phyloP scores from a whole-genome alignment of 345 rosid genomes.

The Heritiera fomes region DNA sequence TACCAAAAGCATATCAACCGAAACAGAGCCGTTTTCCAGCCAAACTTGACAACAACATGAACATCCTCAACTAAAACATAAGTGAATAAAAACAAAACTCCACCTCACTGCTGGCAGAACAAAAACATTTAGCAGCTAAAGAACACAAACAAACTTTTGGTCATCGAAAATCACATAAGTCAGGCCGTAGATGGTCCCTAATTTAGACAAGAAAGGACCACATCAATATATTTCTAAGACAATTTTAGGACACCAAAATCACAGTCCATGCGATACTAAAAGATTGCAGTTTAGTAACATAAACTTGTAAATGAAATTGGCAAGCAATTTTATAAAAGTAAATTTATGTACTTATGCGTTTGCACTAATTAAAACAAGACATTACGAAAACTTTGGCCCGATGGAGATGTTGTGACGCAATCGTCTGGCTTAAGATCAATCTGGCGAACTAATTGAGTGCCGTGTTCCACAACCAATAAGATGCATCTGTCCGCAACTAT shows the following conservation, averaged over 20 bases:
- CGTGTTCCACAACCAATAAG: slow-evolving; percentile 65
- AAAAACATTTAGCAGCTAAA: not conserved
- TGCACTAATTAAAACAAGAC: not conserved
- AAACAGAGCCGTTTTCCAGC: not conserved
- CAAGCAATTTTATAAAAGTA: not conserved
- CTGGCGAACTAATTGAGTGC: slow-evolving; percentile 54
- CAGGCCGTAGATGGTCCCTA: not conserved
- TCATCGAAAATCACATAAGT: not conserved
- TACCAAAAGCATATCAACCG: not conserved
- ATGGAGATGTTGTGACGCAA: slow-evolving; percentile 48
- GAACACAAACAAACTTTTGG: not conserved
- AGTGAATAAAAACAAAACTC: not conserved
- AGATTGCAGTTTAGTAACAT: not conserved
- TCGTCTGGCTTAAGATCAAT: slow-evolving; percentile 64
- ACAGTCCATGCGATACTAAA: not conserved
- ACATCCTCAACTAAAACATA: not conserved
- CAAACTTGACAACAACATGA: not conserved
- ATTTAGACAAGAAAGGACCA: not conserved
- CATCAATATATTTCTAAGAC: not conserved
- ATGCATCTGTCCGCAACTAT: slow-evolving; percentile 55
- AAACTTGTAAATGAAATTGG: not conserved
- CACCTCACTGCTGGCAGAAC: not conserved
- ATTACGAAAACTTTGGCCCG: slow-evolving; percentile 13
- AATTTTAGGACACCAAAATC: not conserved
- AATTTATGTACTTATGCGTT: not conserved